These are phyloP conservation scores for Phytopythium litorale DNA, from an alignment of 352 stramenopile genomes.

Conservation along the genomic window DNA sequence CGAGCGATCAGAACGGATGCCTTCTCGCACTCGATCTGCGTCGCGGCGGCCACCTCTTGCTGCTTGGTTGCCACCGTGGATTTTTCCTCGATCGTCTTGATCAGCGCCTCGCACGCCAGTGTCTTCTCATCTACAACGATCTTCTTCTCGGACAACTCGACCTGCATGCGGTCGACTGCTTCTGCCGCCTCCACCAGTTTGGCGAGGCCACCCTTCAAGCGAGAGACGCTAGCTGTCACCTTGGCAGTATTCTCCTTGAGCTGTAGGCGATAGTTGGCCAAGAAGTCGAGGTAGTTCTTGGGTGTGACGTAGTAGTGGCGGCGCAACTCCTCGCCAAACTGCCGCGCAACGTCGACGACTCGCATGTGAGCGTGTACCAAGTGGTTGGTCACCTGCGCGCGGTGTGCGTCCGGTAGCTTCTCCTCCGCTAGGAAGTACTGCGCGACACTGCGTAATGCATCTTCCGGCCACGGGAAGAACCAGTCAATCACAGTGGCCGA, in stretches of 20 bases:
- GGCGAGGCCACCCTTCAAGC: slow-evolving; percentile 89
- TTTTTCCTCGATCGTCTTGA: slow-evolving; percentile 94
- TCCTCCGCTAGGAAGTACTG: slow-evolving; percentile 93
- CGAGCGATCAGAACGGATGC: slow-evolving; percentile 88
- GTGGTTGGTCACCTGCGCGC: slow-evolving; percentile 79
- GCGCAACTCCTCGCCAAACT: slow-evolving; percentile 90
- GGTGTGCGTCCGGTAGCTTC: slow-evolving; percentile 82
- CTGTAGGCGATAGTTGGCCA: slow-evolving; percentile 90
- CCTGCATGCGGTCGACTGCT: slow-evolving; percentile 93
- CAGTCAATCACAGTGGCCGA: slow-evolving; percentile 94
- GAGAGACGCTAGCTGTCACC: slow-evolving; percentile 87
- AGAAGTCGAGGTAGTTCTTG: slow-evolving; percentile 97
- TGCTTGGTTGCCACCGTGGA: slow-evolving; percentile 90
- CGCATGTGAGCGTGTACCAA: slow-evolving; percentile 91
- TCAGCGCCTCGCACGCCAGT: slow-evolving; percentile 89
- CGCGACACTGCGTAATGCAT: slow-evolving; percentile 91
- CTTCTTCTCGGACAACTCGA: slow-evolving; percentile 93
- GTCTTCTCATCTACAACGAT: slow-evolving; percentile 95
- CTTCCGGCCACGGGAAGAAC: slow-evolving; percentile 95
- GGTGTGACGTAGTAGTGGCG: slow-evolving; percentile 96
- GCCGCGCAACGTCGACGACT: slow-evolving; percentile 86
- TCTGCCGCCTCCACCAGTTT: slow-evolving; percentile 93
- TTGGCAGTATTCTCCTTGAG: slow-evolving; percentile 90
- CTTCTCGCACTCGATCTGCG: slow-evolving; percentile 89
- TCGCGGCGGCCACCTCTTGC: slow-evolving; percentile 88